Percentiles rank a stretch among this genome's conserved stretches.
Evolutionary conservation across 202 grass and related monocot species (phyloP).

Genomic region (Digitaria exilis): DNA sequence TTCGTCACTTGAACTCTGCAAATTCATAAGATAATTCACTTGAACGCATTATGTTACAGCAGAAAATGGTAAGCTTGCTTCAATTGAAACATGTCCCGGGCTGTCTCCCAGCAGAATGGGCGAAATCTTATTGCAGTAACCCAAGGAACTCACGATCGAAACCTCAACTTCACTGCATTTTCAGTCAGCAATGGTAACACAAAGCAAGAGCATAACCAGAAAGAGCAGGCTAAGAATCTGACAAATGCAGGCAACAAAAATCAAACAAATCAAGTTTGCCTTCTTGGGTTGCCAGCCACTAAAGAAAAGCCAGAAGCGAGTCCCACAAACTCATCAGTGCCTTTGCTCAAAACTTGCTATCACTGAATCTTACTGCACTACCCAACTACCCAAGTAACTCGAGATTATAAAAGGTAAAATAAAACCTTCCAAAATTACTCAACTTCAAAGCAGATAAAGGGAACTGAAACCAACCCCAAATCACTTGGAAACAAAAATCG

Average conservation of each 20-base stretch:
- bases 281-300: background rate
- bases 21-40: background rate
- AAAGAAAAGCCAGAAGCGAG: background rate
- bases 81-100: background rate
- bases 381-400: background rate
- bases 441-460: background rate
- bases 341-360: background rate
- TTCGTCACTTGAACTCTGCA: constrained; percentile 43
- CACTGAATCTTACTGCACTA: background rate
- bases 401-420: background rate
- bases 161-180: background rate
- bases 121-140: background rate
- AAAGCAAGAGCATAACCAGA: background rate
- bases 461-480: background rate
- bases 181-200: background rate
- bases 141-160: background rate
- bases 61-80: background rate
- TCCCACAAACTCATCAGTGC: background rate
- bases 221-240: background rate
- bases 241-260: background rate
- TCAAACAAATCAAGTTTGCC: background rate
- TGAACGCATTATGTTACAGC: background rate
- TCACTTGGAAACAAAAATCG: background rate
- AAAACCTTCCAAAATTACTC: background rate
- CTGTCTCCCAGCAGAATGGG: background rate